Evolutionary conservation across 2,329 filamentous ascomycete genomes (phyloP).

Genomic region (Didymella keratinophila): DNA sequence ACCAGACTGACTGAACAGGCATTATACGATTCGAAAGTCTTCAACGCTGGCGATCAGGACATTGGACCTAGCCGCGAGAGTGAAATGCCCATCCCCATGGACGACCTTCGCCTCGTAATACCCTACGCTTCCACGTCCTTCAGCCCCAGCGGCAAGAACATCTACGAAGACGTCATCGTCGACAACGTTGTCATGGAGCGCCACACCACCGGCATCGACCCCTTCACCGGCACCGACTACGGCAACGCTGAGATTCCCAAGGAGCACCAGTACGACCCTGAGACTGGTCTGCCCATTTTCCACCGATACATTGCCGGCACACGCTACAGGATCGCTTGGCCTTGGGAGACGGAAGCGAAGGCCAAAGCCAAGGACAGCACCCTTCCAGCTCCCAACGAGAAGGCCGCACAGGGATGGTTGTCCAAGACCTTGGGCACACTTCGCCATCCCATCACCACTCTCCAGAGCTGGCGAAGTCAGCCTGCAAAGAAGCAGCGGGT

Average conservation of each 20-base stretch:
- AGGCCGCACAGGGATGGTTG: conserved; percentile 25
- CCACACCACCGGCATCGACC: conserved; percentile 43
- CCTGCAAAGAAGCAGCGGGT: conserved; percentile 5
- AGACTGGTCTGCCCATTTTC: conserved; percentile 41
- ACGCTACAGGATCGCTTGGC: conserved; percentile 41
- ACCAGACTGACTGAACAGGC: conserved; percentile 39
- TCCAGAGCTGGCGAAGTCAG: conserved; percentile 28
- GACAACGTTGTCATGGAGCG: conserved; percentile 44
- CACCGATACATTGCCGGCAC: conserved; percentile 50
- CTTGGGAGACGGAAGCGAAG: conserved; percentile 34
- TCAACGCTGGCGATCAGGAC: conserved; percentile 29
- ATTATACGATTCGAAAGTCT: conserved; percentile 54
- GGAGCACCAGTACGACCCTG: conserved; percentile 42
- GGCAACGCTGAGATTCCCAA: conserved; percentile 35
- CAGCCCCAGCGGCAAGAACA: conserved; percentile 67
- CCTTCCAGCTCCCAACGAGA: conserved; percentile 13
- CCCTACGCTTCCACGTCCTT: conserved; percentile 61
- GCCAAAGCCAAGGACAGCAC: conserved; percentile 18
- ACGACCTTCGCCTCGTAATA: conserved; percentile 81
- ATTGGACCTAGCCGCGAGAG: conserved; percentile 56
- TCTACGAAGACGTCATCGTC: conserved; percentile 63
- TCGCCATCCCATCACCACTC: conserved; percentile 28
- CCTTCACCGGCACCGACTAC: conserved; percentile 42
- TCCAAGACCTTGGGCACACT: conserved; percentile 27
- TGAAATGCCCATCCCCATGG: conserved; percentile 69